Evolutionary conservation across 345 rosid species (phyloP).

Genomic region (Corchorus olitorius): DNA sequence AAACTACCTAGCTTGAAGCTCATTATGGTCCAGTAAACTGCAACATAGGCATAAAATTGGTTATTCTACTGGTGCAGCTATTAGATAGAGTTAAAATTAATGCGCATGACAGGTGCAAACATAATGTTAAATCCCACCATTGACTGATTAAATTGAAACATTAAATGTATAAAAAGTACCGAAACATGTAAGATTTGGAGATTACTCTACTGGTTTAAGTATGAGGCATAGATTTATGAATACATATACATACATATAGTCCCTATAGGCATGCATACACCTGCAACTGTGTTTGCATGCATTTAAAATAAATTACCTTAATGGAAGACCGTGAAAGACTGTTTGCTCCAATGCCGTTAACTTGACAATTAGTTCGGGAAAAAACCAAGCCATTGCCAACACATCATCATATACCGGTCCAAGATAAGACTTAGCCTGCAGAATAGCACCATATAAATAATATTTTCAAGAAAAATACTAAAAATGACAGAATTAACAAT

Average conservation of each 20-base stretch:
- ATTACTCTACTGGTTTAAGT: background rate
- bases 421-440: conserved; percentile 98
- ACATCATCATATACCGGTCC: conserved; percentile 99
- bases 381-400: conserved; percentile 99
- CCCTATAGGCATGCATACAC: no score
- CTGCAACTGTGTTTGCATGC: background rate
- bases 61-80: background rate
- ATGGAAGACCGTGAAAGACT: conserved; percentile 80
- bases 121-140: background rate
- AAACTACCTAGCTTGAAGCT: no score
- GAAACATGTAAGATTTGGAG: background rate
- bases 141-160: background rate
- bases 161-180: background rate
- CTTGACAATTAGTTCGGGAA: conserved; percentile 95
- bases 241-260: background rate
- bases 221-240: background rate
- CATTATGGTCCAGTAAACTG: no score
- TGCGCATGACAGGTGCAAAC: background rate
- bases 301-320: conserved; percentile 47
- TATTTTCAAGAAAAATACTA: background rate
- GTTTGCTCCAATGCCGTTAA: conserved; percentile 98
- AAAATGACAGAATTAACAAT: background rate
- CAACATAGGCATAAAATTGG: no score
- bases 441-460: conserved; percentile 13
- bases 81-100: background rate